phyloP scores from a whole-genome alignment of 805 yeast species.

The Lipomyces japonicus region DNA sequence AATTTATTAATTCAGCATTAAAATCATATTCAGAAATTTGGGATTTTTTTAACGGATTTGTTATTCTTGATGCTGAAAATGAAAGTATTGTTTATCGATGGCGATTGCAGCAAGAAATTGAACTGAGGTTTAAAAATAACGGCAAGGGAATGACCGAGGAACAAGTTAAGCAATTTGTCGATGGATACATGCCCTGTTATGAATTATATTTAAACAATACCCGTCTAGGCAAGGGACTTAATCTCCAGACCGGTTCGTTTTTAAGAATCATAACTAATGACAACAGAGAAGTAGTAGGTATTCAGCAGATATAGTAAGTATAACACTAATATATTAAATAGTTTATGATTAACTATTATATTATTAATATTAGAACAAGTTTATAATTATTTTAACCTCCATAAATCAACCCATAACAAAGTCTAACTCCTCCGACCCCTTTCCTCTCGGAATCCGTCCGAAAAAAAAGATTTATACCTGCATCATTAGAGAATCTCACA shows the following conservation, averaged over 20 bases:
- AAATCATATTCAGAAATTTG: slow-evolving; percentile 51
- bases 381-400: not conserved
- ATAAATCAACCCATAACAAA: not conserved
- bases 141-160: slow-evolving; percentile 81
- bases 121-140: slow-evolving; percentile 37
- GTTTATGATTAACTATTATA: not conserved
- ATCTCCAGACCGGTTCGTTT: not conserved
- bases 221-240: not conserved
- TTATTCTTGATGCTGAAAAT: slow-evolving; percentile 58
- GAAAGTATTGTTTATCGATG: slow-evolving; percentile 66
- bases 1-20: slow-evolving; percentile 52
- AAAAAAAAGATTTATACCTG: not conserved
- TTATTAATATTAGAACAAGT: not conserved
- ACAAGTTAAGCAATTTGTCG: slow-evolving; percentile 64
- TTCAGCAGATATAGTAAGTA: not conserved
- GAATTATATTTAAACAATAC: slow-evolving; percentile 53
- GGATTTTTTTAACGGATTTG: slow-evolving; percentile 55
- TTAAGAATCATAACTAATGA: not conserved
- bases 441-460: not conserved
- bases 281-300: not conserved
- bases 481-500: not conserved
- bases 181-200: slow-evolving; percentile 84
- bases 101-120: slow-evolving; percentile 73
- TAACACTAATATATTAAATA: no score
- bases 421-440: not conserved